Base-by-base conservation (phyloP, 306 rosid genomes). In the Arachis stenosperma region DNA sequence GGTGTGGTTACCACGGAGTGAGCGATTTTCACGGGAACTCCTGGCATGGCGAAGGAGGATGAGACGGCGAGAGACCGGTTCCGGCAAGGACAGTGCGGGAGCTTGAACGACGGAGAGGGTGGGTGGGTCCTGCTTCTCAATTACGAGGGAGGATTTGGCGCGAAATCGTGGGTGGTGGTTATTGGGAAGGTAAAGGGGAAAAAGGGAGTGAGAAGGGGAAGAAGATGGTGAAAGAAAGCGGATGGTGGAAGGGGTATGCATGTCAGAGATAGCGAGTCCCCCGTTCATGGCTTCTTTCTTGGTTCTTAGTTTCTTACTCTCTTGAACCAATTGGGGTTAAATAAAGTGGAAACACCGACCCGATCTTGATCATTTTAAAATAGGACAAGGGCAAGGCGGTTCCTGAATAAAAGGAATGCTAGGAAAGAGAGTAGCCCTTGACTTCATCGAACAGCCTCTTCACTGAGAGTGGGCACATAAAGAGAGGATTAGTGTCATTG, bases 1-100 rank as follows among this genome's bases (percentile, higher is more conserved):
- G 22, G 5, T n/a, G 14, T 47, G n/a, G 7, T 17, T 78, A 88
- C 98, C 98, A 50, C 96, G 88, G 43, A 93, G 82, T 4, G 91
- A 86, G 46, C 86, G 90, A 59, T 88, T 82, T 13, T 81, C 83
- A 86, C 88, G 81, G 30, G 96, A 91, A 73, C 98, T 91, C 73
- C 78, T 52, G 39, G 96, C 98, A 80, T 93, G 98, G 6, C 97
- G 92, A 56, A 93, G 98, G 11, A 93, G 89, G 76, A 93, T 89
- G 83, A 93, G 97, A 81, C 98, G 98, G 75, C 97, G 97, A 48
- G 92, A 62, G 22, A 88, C 50, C 7, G 90, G 71, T 7, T 86
- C 88, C 11, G 89, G 62, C 7, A 86, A 40, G 14, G 85, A 27
- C 7, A 82, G 79, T 46, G 65, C 57, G 8, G 57, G 65, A 37